Conservation (phyloP, 208 protist species). For the Leishmania gerbilli region DNA sequence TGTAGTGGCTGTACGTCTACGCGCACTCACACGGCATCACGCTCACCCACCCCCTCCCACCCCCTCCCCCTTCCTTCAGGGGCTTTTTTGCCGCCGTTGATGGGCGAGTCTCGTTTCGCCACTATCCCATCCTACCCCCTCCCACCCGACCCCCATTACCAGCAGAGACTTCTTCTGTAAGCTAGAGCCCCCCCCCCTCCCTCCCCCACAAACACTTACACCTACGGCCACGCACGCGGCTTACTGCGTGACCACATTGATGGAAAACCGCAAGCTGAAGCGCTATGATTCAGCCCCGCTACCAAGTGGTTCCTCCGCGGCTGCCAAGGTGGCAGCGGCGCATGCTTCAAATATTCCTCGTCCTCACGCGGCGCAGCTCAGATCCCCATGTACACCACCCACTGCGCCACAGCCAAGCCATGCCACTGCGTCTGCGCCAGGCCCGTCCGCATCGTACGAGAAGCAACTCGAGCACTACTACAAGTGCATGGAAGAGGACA, state of each 20-base stretch:
- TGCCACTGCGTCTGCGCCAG: background rate
- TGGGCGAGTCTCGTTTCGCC: background rate
- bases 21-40: background rate
- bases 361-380: background rate
- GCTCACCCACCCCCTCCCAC: too few species aligned
- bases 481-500: slow-evolving; percentile 41
- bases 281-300: slow-evolving; percentile 37
- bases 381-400: background rate
- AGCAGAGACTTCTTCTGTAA: background rate
- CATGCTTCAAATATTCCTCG: slow-evolving; percentile 19
- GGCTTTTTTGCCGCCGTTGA: slow-evolving; percentile 18
- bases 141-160: background rate
- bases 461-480: slow-evolving; percentile 42
- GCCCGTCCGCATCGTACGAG: slow-evolving; percentile 3
- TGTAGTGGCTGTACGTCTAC: background rate
- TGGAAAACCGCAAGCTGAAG: slow-evolving; percentile 33
- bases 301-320: slow-evolving; percentile 12
- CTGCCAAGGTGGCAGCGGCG: slow-evolving; percentile 5
- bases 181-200: background rate
- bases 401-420: background rate
- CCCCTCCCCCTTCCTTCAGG: slow-evolving; percentile 17
- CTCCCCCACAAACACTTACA: background rate
- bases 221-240: background rate
- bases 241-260: slow-evolving; percentile 1
- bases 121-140: background rate